These are phyloP conservation scores for Candida peoriensis DNA, from an alignment of 805 yeast genomes.

Conservation along the genomic window DNA sequence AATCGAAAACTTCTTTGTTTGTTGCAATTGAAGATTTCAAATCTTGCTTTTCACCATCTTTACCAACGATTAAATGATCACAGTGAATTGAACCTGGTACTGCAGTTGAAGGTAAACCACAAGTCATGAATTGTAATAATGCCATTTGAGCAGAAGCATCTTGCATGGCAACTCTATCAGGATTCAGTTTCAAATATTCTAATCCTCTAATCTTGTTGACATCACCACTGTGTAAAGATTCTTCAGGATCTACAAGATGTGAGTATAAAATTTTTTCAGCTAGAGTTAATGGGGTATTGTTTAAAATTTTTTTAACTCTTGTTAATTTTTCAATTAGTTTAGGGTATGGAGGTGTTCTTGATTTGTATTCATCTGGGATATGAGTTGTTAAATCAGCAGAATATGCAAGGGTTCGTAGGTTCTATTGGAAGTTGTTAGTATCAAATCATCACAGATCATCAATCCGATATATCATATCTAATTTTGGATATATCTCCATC, in stretches of 20 bases:
- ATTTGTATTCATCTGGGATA: slow-evolving; percentile 51
- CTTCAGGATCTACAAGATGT: slow-evolving; percentile 86
- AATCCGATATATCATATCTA: no score
- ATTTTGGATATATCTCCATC: no score
- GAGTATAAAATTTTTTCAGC: slow-evolving; percentile 95
- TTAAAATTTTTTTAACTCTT: slow-evolving; percentile 59
- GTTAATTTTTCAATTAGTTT: slow-evolving; percentile 61
- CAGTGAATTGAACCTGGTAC: slow-evolving; percentile 97
- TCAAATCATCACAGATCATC: no score
- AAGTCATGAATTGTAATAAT: slow-evolving; percentile 95
- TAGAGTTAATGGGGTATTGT: slow-evolving; percentile 74
- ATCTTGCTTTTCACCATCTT: slow-evolving; percentile 85
- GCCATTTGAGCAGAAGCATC: slow-evolving; percentile 99
- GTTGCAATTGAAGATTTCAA: slow-evolving; percentile 74
- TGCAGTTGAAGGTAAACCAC: slow-evolving; percentile 80
- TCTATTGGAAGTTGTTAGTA: slow-evolving; percentile 3
- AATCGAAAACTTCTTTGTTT: slow-evolving; percentile 94
- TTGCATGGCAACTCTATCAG: slow-evolving; percentile 99
- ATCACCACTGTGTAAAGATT: slow-evolving; percentile 54
- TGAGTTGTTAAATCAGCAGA: slow-evolving; percentile 19
- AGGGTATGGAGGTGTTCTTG: slow-evolving; percentile 86
- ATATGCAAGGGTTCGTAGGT: slow-evolving; percentile 19
- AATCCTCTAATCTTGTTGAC: slow-evolving; percentile 69
- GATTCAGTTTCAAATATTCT: slow-evolving; percentile 85
- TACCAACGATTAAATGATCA: slow-evolving; percentile 97